Conservation (phyloP, 129 eudicot genomes). For the Logfia minima region DNA sequence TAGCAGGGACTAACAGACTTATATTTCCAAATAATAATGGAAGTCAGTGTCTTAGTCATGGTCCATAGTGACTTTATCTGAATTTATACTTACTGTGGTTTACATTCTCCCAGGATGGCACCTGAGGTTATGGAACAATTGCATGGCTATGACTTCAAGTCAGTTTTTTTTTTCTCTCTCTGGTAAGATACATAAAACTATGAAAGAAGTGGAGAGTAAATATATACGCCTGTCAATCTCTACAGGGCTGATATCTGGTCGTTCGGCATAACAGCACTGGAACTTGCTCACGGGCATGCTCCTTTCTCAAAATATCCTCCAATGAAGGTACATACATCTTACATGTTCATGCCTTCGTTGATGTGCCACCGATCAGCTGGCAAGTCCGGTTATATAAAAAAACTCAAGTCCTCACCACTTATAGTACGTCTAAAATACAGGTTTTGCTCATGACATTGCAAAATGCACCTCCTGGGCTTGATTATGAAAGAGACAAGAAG, state of each 20-base stretch:
- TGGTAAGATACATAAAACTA: neutral
- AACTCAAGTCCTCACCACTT: constrained; percentile 9
- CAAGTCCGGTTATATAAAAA: neutral
- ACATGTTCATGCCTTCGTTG: neutral
- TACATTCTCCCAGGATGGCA: constrained; percentile 84
- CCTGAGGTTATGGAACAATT: constrained; percentile 99
- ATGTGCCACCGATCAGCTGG: neutral
- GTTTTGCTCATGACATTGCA: constrained; percentile 96
- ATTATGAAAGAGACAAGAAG: constrained; percentile 87
- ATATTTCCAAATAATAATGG: neutral
- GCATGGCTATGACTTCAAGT: constrained; percentile 94
- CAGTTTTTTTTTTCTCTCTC: constrained; percentile 25
- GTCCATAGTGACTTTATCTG: neutral
- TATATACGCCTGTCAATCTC: constrained; percentile 16
- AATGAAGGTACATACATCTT: constrained; percentile 69
- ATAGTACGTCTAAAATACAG: constrained; percentile 33
- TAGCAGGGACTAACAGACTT: neutral
- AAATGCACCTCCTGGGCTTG: constrained; percentile 98
- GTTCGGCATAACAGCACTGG: constrained; percentile 96
- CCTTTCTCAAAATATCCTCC: constrained; percentile 99
- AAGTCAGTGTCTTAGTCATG: neutral
- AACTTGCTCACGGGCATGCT: constrained; percentile 99
- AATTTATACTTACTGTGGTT: constrained; percentile 13
- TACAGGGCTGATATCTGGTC: constrained; percentile 99
- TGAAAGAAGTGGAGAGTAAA: neutral